A percentile compares a stretch with the other conserved stretches of the same genome.
phyloP scores from a whole-genome alignment of 768 basidiomycete species.

The Xerocomellus chrysenteron region DNA sequence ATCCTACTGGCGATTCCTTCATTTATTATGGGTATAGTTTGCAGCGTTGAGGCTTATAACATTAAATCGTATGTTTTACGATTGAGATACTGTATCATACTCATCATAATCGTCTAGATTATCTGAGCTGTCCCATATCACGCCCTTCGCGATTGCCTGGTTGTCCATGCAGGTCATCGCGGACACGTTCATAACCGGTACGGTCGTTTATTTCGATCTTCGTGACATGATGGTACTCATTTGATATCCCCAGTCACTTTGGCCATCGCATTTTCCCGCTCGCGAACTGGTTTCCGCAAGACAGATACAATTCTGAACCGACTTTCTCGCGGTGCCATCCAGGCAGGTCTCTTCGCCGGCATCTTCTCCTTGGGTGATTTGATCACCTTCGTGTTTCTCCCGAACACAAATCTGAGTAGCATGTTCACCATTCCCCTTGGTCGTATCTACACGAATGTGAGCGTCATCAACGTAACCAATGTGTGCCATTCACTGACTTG shows the following conservation, averaged over 20 bases:
- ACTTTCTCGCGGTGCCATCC: slow-evolving; percentile 10
- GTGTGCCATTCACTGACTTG: too few relatives aligned
- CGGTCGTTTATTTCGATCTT: background rate
- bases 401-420: slow-evolving; percentile 33
- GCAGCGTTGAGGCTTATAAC: slow-evolving; percentile 44
- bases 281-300: slow-evolving; percentile 49
- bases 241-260: slow-evolving; percentile 15
- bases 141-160: slow-evolving; percentile 46
- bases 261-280: slow-evolving; percentile 5
- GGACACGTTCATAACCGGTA: slow-evolving; percentile 48
- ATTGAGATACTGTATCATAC: background rate
- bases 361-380: slow-evolving; percentile 33
- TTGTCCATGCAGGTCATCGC: slow-evolving; percentile 44
- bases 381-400: slow-evolving; percentile 33
- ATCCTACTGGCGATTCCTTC: slow-evolving; percentile 38
- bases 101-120: slow-evolving; percentile 29
- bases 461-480: slow-evolving; percentile 3
- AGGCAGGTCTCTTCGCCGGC: background rate
- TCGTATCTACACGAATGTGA: slow-evolving; percentile 47
- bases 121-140: slow-evolving; percentile 41
- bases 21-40: slow-evolving; percentile 43
- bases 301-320: slow-evolving; percentile 43
- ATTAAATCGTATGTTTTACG: slow-evolving; percentile 36
- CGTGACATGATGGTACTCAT: background rate
- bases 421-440: slow-evolving; percentile 43